A percentile compares a stretch with the other conserved stretches of the same genome.
These are phyloP conservation scores for Naganishia friedmannii DNA, from an alignment of 768 basidiomycete species.

Conservation along the genomic window DNA sequence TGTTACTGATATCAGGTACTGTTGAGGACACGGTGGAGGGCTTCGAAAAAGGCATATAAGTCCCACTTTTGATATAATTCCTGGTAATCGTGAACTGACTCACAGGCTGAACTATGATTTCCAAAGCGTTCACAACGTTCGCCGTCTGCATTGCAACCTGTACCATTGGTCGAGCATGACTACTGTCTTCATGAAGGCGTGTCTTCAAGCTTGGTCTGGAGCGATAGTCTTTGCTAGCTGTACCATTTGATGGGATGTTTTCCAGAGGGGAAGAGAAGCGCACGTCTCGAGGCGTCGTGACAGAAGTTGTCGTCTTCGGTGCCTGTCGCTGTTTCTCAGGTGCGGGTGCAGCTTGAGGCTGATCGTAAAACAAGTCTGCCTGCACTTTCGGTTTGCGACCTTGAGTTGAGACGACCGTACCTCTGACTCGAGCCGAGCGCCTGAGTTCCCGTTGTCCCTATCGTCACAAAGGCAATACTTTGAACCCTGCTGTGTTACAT, in stretches of 20 bases:
- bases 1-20: not conserved
- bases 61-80: not conserved
- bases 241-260: not conserved
- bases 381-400: not conserved
- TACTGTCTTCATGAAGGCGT: not conserved
- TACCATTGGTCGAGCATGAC: not conserved
- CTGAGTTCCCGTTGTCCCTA: not conserved
- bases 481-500: not conserved
- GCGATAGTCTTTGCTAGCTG: not conserved
- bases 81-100: not conserved
- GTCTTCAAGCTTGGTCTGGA: not conserved
- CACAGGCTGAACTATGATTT: not conserved
- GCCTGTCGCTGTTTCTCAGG: not conserved
- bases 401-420: not conserved
- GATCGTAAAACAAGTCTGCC: constrained; percentile 2
- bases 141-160: not conserved
- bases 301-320: too few relatives aligned
- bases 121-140: not conserved
- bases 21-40: not conserved
- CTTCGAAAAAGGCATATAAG: not conserved
- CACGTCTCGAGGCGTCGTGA: not conserved
- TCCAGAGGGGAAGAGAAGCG: constrained; percentile 11
- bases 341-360: not conserved
- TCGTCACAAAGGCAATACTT: not conserved
- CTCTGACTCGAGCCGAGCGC: not conserved